Evolutionary conservation across 495 filamentous ascomycete genomes (phyloP), one percentile per base, ranked within the genome.

Genomic region (Penicillium subrubescens): DNA sequence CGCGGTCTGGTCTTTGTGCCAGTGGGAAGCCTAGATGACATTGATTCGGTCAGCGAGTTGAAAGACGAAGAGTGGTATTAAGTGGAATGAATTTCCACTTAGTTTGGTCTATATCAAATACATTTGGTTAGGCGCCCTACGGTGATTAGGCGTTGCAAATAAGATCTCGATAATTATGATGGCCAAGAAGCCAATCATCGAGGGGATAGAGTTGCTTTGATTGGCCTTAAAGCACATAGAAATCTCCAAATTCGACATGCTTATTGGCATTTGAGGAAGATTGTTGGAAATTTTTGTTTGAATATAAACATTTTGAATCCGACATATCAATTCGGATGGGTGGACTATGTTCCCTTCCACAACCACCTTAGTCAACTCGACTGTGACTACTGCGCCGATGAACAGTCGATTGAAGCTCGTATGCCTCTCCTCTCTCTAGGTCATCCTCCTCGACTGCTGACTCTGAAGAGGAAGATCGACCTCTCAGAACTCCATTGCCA

Each of bases 371-470:
- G 21, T 66, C 64, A 19, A 57, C 53, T 21, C 67, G 63, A 56
- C 69, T 80, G 33, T 69, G 63, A 11, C 66, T 76, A 54, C 73
- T 75, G 39, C 74, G 68, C 62, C 76, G 68, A 60, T 72, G 68
- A 31, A 73, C 37, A 60, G 60, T 60, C 19, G 68, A 67, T 7
- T 69, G 68, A 52, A 80, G 70, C 54, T 76, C 76, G 62, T 76
- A 75, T 37, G 66, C 67, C 56, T 79, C 78, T 15, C 79, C 79
- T 56, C 77, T 70, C 60, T 81, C 79, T 50, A 81, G 50, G 61
- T 81, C 77, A 70, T 67, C 66, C 25, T 74, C 74, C n/a, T 77
- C 76, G 14, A 73, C 58, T 0, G 67, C 66, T 21, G 73, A 73
- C 12, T 73, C 75, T 0, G 67, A 69, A 11, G 71, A 72, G 19